A percentile compares a stretch with the other conserved stretches of the same genome.
These are phyloP conservation scores for Candida qinlingensis DNA, from an alignment of 805 yeast genomes.

Conservation along the genomic window DNA sequence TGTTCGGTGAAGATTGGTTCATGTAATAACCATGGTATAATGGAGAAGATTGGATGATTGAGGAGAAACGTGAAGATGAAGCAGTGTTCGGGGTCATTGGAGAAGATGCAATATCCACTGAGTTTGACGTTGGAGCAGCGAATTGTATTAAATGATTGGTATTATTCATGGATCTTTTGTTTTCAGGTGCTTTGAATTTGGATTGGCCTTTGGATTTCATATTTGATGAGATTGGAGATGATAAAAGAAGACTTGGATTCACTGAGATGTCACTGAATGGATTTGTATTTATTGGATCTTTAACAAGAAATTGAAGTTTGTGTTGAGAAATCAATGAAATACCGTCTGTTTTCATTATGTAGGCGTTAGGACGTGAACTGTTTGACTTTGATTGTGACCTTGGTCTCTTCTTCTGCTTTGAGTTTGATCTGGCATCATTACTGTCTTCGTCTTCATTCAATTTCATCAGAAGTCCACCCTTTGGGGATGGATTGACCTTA, in stretches of 20 bases:
- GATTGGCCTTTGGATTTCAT: conserved; percentile 1
- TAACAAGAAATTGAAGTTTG: conserved; percentile 18
- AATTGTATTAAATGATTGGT: too few species aligned
- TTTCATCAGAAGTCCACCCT: conserved; percentile 22
- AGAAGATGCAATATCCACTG: conserved; percentile 13
- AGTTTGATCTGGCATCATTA: too few species aligned
- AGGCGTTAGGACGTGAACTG: not conserved
- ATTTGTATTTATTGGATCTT: not conserved
- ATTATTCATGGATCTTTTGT: not conserved
- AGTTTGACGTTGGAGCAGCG: not conserved
- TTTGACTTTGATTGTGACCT: conserved; percentile 1
- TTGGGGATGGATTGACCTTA: conserved; percentile 21
- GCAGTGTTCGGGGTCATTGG: conserved; percentile 23
- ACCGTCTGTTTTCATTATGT: not conserved
- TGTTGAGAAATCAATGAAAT: conserved; percentile 17
- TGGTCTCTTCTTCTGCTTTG: not conserved
- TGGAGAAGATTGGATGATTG: conserved; percentile 27
- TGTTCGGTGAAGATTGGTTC: conserved; percentile 19
- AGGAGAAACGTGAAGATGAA: conserved; percentile 24
- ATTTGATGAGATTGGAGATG: conserved; percentile 22
- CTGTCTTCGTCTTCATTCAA: conserved; percentile 6
- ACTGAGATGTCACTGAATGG: conserved; percentile 11
- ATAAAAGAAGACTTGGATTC: conserved; percentile 22
- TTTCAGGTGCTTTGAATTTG: conserved; percentile 4
- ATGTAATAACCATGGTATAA: conserved; percentile 25